Evolutionary conservation across 2,329 filamentous ascomycete species (phyloP).

Genomic region (Pseudogymnoascus sp.): DNA sequence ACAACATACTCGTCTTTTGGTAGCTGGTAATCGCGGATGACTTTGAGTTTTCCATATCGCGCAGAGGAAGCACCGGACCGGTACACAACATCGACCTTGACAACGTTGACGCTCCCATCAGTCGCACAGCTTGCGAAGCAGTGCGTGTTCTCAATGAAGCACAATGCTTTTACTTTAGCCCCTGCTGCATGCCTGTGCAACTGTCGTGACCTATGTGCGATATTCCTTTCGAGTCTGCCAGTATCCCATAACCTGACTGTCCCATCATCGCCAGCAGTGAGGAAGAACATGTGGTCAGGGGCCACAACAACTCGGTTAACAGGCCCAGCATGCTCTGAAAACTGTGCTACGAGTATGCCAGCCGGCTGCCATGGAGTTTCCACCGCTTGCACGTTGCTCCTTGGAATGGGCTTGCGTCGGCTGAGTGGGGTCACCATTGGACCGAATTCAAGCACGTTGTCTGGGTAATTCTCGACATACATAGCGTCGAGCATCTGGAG

Average conservation of each 20-base stretch:
- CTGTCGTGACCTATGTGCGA: constrained; percentile 78
- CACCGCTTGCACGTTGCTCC: constrained; percentile 21
- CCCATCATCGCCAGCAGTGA: constrained; percentile 88
- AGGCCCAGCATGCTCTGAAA: constrained; percentile 77
- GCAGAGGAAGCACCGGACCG: constrained; percentile 45
- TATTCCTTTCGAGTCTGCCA: constrained; percentile 79
- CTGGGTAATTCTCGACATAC: constrained; percentile 65
- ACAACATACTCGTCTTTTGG: constrained; percentile 67
- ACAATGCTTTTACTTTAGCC: constrained; percentile 69
- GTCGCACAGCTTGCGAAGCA: constrained; percentile 86
- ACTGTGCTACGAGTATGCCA: constrained; percentile 77
- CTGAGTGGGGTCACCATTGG: constrained; percentile 68
- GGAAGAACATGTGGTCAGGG: constrained; percentile 89
- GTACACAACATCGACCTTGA: constrained; percentile 59
- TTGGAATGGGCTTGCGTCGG: constrained; percentile 41
- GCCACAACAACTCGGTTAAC: constrained; percentile 77
- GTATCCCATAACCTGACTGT: constrained; percentile 92
- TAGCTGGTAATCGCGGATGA: constrained; percentile 76
- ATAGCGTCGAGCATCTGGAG: constrained; percentile 74
- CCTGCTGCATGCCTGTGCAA: constrained; percentile 70
- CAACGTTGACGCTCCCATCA: constrained; percentile 83
- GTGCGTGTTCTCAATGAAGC: constrained; percentile 90
- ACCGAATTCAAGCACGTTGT: constrained; percentile 64
- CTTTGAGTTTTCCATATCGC: constrained; percentile 69
- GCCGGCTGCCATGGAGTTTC: constrained; percentile 73